Percentiles rank a stretch among this genome's conserved stretches.
Evolutionary conservation across 2,329 filamentous ascomycete genomes (phyloP).

Genomic region (Colletotrichum noveboracense): DNA sequence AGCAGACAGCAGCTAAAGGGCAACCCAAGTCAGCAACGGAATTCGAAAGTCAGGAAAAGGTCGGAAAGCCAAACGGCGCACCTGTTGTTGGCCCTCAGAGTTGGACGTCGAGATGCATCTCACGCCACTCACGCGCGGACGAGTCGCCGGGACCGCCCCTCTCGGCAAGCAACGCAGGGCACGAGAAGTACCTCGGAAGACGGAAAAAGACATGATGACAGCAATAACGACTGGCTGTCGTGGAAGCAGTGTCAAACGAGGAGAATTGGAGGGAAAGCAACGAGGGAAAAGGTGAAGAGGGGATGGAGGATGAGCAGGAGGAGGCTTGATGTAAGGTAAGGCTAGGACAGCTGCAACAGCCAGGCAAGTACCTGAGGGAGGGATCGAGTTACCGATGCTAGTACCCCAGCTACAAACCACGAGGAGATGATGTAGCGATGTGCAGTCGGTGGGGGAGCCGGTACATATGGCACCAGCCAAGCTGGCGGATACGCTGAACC

Average conservation of each 20-base stretch:
- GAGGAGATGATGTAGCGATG: neutral
- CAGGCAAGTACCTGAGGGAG: neutral
- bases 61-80: conserved; percentile 34
- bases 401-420: neutral
- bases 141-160: conserved; percentile 26
- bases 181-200: conserved; percentile 54
- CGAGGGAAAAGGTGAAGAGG: neutral
- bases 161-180: conserved; percentile 48
- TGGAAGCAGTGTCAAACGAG: neutral
- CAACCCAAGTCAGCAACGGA: neutral
- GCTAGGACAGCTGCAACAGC: neutral
- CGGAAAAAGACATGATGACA: conserved; percentile 50
- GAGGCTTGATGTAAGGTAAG: neutral
- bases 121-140: conserved; percentile 21
- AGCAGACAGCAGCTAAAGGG: conserved; percentile 74
- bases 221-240: neutral
- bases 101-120: conserved; percentile 51
- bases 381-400: neutral
- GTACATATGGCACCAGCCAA: conserved; percentile 10
- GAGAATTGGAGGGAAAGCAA: neutral
- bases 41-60: neutral
- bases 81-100: conserved; percentile 65
- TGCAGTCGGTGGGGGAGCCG: neutral
- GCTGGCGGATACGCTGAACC: neutral
- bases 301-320: neutral